Evolutionary conservation across 2,329 filamentous ascomycete species (phyloP).

Genomic region (Trichoderma sp.): DNA sequence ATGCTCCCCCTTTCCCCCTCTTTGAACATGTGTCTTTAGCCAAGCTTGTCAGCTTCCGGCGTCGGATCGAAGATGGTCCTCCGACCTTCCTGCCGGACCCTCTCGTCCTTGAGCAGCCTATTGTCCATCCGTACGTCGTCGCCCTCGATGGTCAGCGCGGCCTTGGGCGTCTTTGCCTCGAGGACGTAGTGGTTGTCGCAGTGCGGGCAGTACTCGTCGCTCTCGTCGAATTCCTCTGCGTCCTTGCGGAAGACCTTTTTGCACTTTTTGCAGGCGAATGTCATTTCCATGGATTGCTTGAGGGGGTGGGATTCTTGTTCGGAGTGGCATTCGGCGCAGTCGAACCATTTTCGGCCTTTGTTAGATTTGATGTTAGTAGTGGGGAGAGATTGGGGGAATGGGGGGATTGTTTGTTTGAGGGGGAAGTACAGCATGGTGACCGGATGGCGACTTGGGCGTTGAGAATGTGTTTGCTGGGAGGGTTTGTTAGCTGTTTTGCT

Average conservation of each 20-base stretch:
- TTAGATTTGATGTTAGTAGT: conserved; percentile 49
- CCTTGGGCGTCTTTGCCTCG: conserved; percentile 81
- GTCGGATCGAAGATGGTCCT: conserved; percentile 75
- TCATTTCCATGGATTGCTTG: conserved; percentile 80
- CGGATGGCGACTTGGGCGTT: conserved; percentile 98
- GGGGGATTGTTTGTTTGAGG: not conserved
- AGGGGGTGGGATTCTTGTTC: conserved; percentile 80
- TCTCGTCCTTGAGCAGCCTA: conserved; percentile 91
- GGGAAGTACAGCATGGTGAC: conserved; percentile 82
- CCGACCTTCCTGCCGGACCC: conserved; percentile 61
- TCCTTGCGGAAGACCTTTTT: conserved; percentile 98
- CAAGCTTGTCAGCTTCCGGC: conserved; percentile 72
- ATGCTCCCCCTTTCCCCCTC: not conserved
- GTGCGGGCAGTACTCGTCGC: conserved; percentile 98
- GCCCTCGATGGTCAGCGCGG: conserved; percentile 82
- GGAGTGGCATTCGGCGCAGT: conserved; percentile 91
- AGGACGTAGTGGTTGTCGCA: conserved; percentile 99
- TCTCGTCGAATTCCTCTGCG: conserved; percentile 86
- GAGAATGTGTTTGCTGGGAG: conserved; percentile 86
- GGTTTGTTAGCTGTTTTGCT: not conserved
- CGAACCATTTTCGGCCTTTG: conserved; percentile 89
- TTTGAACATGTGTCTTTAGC: conserved; percentile 48
- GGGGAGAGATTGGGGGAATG: not conserved
- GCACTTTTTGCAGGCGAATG: conserved; percentile 98
- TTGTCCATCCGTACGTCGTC: conserved; percentile 85